phyloP scores from a whole-genome alignment of 352 stramenopile species.

The Phytopythium helicoides region DNA sequence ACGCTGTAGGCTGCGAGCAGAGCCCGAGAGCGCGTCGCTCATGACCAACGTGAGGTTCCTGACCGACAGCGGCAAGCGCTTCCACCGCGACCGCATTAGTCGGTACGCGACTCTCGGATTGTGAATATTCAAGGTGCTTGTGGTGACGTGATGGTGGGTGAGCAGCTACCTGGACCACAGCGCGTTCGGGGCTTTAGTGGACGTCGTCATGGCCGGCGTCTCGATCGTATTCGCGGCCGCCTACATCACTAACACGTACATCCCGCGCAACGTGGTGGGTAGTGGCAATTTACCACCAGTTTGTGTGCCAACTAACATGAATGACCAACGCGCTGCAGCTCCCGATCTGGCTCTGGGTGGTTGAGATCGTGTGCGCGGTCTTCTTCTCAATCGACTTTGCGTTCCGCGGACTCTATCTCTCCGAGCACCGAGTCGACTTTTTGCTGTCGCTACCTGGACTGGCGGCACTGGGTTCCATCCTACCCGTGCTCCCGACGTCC shows the following conservation, averaged over 20 bases:
- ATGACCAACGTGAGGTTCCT: conserved; percentile 30
- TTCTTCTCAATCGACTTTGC: conserved; percentile 66
- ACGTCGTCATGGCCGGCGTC: conserved; percentile 52
- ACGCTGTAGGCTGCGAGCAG: too few relatives aligned
- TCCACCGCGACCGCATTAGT: conserved; percentile 43
- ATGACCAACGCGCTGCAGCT: conserved; percentile 30
- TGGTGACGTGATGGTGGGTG: background rate
- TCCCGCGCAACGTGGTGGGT: conserved; percentile 50
- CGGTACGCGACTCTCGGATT: conserved; percentile 16
- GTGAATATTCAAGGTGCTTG: background rate
- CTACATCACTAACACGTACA: conserved; percentile 83
- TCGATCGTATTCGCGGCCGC: conserved; percentile 58
- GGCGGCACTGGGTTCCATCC: conserved; percentile 57
- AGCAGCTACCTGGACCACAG: conserved; percentile 79
- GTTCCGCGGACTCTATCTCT: conserved; percentile 72
- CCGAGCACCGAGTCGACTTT: conserved; percentile 62
- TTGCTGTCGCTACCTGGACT: conserved; percentile 56
- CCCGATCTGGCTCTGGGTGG: conserved; percentile 59
- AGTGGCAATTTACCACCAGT: too few relatives aligned
- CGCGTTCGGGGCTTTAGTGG: conserved; percentile 59
- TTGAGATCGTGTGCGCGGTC: conserved; percentile 62
- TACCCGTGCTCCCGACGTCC: conserved; percentile 74
- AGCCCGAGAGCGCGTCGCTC: conserved; percentile 23
- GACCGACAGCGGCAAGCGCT: conserved; percentile 16
- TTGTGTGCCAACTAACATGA: too few relatives aligned